A percentile compares a stretch with the other conserved stretches of the same genome.
Conservation (phyloP, 441 rosid species). For the Pelargonium myrrhifolium region DNA sequence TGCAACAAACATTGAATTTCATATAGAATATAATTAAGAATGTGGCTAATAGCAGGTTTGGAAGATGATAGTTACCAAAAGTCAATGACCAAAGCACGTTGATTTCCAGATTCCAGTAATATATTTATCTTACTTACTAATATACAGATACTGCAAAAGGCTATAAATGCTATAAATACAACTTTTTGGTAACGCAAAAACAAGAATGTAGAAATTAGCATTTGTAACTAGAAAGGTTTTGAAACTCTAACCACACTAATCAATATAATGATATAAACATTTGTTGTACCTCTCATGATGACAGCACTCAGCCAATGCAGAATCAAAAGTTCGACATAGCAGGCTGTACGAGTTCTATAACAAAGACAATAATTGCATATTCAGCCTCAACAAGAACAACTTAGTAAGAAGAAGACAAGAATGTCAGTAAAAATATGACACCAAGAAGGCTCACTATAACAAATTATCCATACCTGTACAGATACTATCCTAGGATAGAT, state of each 20-base stretch:
- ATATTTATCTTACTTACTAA: not conserved
- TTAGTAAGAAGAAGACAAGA: not conserved
- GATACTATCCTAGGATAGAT: slow-evolving; percentile 38
- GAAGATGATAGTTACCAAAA: not conserved
- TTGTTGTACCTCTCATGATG: slow-evolving; percentile 48
- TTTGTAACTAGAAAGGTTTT: not conserved
- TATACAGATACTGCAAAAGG: not conserved
- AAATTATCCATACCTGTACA: slow-evolving; percentile 33
- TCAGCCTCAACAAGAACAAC: slow-evolving; percentile 10
- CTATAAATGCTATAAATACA: not conserved
- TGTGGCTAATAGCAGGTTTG: not conserved
- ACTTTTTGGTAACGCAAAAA: not conserved
- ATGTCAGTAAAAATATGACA: not conserved
- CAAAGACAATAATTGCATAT: slow-evolving; percentile 17
- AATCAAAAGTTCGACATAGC: slow-evolving; percentile 56
- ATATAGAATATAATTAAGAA: not conserved
- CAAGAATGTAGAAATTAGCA: not conserved
- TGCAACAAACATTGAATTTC: not conserved
- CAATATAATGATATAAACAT: slow-evolving; percentile 7
- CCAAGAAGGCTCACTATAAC: slow-evolving; percentile 7
- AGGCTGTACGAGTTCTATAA: slow-evolving; percentile 48
- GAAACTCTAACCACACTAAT: too few relatives aligned
- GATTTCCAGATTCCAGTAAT: not conserved
- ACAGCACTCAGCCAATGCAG: slow-evolving; percentile 61
- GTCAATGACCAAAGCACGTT: not conserved